These are phyloP conservation scores for Geranomyces michiganensis DNA, from an alignment of 192 early-diverging fungal genomes.

Conservation along the genomic window DNA sequence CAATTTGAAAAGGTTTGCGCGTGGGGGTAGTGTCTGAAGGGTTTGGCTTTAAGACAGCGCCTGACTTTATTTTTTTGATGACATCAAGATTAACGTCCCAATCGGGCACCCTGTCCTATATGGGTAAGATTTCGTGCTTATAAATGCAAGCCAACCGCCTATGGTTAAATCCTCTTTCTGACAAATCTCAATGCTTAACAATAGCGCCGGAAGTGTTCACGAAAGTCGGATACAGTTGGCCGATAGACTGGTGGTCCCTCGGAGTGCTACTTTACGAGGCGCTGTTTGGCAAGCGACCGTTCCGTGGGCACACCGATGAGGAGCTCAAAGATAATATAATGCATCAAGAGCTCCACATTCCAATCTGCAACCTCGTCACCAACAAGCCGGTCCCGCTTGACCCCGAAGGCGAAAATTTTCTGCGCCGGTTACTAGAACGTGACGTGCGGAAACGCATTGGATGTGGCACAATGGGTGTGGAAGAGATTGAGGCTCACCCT, in stretches of 20 bases:
- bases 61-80: too few relatives aligned
- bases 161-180: neutral
- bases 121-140: constrained; percentile 59
- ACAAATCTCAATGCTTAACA: neutral
- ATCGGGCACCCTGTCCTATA: constrained; percentile 90
- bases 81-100: constrained; percentile 63
- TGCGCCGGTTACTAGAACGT: constrained; percentile 63
- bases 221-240: constrained; percentile 71
- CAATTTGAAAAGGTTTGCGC: neutral
- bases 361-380: constrained; percentile 46
- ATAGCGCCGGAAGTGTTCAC: constrained; percentile 49
- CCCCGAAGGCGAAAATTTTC: constrained; percentile 26
- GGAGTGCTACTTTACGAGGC: constrained; percentile 90
- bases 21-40: too few relatives aligned
- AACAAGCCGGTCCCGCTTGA: constrained; percentile 23
- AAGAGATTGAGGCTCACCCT: constrained; percentile 55
- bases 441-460: constrained; percentile 77
- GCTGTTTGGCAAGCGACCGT: constrained; percentile 67
- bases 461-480: constrained; percentile 68
- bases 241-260: constrained; percentile 94
- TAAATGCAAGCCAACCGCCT: too few relatives aligned
- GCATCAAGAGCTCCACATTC: constrained; percentile 61
- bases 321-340: constrained; percentile 61
- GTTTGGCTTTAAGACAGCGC: too few relatives aligned
- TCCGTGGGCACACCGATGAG: constrained; percentile 65